phyloP scores from a whole-genome alignment of 371 early-diverging fungal species.

The Dinochytrium kinnereticum region DNA sequence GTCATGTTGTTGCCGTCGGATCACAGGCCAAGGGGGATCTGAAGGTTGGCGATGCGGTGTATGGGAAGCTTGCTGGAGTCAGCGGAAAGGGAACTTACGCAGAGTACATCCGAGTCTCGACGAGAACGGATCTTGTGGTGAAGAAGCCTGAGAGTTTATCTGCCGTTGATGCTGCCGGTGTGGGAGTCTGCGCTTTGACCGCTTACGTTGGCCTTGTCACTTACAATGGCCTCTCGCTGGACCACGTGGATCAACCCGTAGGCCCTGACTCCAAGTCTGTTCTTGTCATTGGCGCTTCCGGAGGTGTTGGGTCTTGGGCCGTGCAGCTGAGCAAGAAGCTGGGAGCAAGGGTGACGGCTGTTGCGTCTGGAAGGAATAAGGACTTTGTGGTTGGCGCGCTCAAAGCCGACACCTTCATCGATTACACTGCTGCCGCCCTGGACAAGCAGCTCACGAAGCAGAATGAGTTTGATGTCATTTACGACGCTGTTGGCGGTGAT shows the following conservation, averaged over 20 bases:
- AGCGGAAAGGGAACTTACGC: conserved; percentile 54
- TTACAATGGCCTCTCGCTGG: conserved; percentile 31
- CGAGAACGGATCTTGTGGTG: conserved; percentile 42
- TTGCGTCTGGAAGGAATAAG: conserved; percentile 29
- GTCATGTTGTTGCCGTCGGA: conserved; percentile 43
- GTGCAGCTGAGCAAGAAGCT: conserved; percentile 39
- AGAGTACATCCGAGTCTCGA: conserved; percentile 38
- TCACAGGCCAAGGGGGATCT: conserved; percentile 40
- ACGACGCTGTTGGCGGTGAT: conserved; percentile 64
- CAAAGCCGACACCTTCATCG: conserved; percentile 67
- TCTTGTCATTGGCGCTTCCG: conserved; percentile 43
- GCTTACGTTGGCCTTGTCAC: conserved; percentile 53
- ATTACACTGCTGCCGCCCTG: conserved; percentile 50
- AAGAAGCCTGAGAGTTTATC: conserved; percentile 54
- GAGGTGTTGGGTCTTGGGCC: conserved; percentile 39
- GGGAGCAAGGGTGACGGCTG: conserved; percentile 63
- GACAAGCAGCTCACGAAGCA: conserved; percentile 26
- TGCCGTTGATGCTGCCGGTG: conserved; percentile 56
- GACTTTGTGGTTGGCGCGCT: conserved; percentile 54
- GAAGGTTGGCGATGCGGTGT: conserved; percentile 59
- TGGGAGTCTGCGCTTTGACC: conserved; percentile 52
- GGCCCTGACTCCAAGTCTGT: conserved; percentile 9
- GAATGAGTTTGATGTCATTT: conserved; percentile 50
- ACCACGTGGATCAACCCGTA: conserved; percentile 18
- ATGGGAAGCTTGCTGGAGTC: conserved; percentile 43